Base-by-base conservation (phyloP, 176 grass and related monocot species). In the Aegilops bicornis region DNA sequence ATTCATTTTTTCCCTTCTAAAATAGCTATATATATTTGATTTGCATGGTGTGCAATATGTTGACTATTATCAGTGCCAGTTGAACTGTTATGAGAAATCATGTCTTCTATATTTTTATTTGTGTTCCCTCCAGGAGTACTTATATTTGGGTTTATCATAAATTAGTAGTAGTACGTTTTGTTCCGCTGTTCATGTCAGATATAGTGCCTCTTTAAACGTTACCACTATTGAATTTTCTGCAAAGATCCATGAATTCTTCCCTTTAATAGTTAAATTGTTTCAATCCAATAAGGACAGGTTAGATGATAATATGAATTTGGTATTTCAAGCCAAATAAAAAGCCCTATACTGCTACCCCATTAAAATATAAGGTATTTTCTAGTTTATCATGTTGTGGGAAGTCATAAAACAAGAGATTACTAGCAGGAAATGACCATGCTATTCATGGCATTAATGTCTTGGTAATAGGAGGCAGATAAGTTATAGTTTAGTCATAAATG, bases 401-500 rank as follows among this genome's bases (percentile, higher is more conserved):
- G 69, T 42, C 37, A 25, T 42, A 47, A 24, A 48, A 75, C 43
- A n/a, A 43, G 71, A 29, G 14, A 31, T 31, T 31, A 14, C 29
- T 30, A 66, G 13, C 11, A 14, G 64, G 27, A 66, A 16, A 16
- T 66, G 67, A 35, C 56, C 19, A 69, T 69, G 66, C 31, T 68
- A 33, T 68, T 32, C 65, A 33, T 33, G 30, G 72, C 29, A 29
- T 48, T 17, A 29, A 76, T 50, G 14, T 48, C 7, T 50, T 76
- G 43, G 73, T 15, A 76, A 76, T 17, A 75, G 42, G 72, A 17
- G 40, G 45, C 42, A 76, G 3, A 10, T 25, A 76, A 76, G 7
- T 75, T 11, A 75, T 75, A 29, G 42, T 75, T 47, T 76, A 76
- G 42, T 76, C 73, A 76, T 75, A 27, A 3, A 75, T 27, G 72